Percentiles rank a stretch among this genome's conserved stretches.
Conservation (phyloP, 768 basidiomycete species). For the Rhizopogon rudus region DNA sequence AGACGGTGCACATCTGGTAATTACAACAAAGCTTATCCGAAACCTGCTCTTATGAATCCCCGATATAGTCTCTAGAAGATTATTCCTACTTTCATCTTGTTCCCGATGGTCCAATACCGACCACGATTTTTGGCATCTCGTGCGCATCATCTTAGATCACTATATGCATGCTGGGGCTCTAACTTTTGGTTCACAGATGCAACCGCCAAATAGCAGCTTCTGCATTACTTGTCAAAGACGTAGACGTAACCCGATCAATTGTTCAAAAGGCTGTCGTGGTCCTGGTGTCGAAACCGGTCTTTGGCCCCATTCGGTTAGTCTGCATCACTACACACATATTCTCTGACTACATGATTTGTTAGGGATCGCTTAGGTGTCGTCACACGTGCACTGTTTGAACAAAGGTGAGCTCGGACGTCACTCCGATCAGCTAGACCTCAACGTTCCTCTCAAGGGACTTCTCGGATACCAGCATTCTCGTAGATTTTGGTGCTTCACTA, state of each 20-base stretch:
- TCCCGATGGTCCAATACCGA: constrained; percentile 60
- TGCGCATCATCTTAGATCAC: constrained; percentile 34
- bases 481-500: constrained; percentile 77
- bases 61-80: constrained; percentile 53
- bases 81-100: constrained; percentile 96
- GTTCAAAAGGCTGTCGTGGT: constrained; percentile 99
- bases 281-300: constrained; percentile 83
- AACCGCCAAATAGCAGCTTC: constrained; percentile 91
- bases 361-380: constrained; percentile 94
- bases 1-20: constrained; percentile 91
- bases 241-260: constrained; percentile 90
- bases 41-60: constrained; percentile 6
- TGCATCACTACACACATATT: background rate
- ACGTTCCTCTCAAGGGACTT: constrained; percentile 59
- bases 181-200: constrained; percentile 46
- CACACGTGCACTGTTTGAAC: constrained; percentile 86
- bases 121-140: constrained; percentile 96
- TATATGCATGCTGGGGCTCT: background rate
- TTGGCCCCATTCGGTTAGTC: constrained; percentile 84
- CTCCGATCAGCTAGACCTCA: background rate
- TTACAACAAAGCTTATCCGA: background rate
- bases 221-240: constrained; percentile 67
- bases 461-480: constrained; percentile 79
- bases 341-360: constrained; percentile 2
- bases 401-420: constrained; percentile 41